Conservation (phyloP, 805 yeast genomes). For the Pichia phayaonensis region DNA sequence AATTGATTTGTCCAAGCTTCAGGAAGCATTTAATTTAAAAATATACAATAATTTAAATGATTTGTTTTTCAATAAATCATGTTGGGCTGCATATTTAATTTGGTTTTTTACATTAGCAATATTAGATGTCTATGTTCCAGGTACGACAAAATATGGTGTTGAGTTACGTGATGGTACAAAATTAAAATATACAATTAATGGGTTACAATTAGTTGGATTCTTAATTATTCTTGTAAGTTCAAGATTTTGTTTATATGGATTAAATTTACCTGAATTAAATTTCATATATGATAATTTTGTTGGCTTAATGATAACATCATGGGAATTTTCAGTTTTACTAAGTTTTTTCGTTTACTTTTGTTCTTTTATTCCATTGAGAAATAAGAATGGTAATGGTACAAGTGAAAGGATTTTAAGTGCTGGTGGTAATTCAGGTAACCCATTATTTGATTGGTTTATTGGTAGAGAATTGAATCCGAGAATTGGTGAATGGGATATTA, state of each 20-base stretch:
- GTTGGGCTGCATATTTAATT: conserved; percentile 56
- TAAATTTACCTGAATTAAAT: conserved; percentile 62
- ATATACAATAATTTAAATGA: conserved; percentile 17
- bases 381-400: conserved; percentile 44
- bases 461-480: conserved; percentile 96
- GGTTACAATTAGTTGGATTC: conserved; percentile 45
- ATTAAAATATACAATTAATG: conserved; percentile 76
- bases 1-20: conserved; percentile 34
- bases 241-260: conserved; percentile 42
- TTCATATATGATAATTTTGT: conserved; percentile 64
- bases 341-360: conserved; percentile 57
- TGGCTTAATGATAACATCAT: conserved; percentile 55
- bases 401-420: conserved; percentile 68
- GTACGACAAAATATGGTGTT: conserved; percentile 67
- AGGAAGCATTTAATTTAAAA: conserved; percentile 11
- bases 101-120: conserved; percentile 69
- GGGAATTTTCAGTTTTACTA: conserved; percentile 54
- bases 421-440: conserved; percentile 78
- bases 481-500: conserved; percentile 77
- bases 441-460: conserved; percentile 88
- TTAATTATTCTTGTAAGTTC: conserved; percentile 35
- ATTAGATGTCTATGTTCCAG: conserved; percentile 64
- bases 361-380: conserved; percentile 56
- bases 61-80: conserved; percentile 35
- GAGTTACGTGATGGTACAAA: conserved; percentile 66